Evolutionary conservation across 2,329 filamentous ascomycete species (phyloP), one percentile per base, ranked within the genome.

Genomic region (Epichloe scottii): DNA sequence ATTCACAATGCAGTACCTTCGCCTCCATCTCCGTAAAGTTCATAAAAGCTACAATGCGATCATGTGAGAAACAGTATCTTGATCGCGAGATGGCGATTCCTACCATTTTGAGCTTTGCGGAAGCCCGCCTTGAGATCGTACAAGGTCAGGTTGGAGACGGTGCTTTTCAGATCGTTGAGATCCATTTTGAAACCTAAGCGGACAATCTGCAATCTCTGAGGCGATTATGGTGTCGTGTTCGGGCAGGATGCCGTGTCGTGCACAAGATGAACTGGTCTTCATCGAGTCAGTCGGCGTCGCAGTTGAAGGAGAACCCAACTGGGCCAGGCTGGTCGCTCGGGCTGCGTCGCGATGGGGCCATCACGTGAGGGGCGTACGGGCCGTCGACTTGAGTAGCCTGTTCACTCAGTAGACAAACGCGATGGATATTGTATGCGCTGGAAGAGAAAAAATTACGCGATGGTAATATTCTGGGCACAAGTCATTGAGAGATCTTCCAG

Each of bases 41-140:
- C 90, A 96, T 95, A 54, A 95, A 89, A 58, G 89, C 89, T 95
- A 55, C 19, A n/a, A 48, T 48, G 43, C 33, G 37, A 58, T 71
- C 54, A 71, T 66, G 39, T 52, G n/a, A 50, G 43, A 48, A 43
- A 37, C 33, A 6, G 10, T 10, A n/a, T 23, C 17, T 19, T 12
- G 21, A n/a, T 8, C 30, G 30, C 23, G 51, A 57, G 48, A 45
- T 42, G 49, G 40, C 51, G 19, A 49, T 49, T 47, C 30, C 48
- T 73, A 95, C 90, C 90, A 91, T 96, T 96, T 66, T 96, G 90
- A 54, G 94, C 87, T 70, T 96, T 95, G 60, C 90, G 84, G 60
- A 96, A 89, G 57, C 89, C 87, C 51, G 90, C 90, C 75, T 96
- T 96, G 73, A 96, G 66, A 70, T 96, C 90, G 75, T 96, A 96